These are phyloP conservation scores for Rhizopogon hawkerae DNA, from an alignment of 1,284 basidiomycete genomes.

Conservation along the genomic window DNA sequence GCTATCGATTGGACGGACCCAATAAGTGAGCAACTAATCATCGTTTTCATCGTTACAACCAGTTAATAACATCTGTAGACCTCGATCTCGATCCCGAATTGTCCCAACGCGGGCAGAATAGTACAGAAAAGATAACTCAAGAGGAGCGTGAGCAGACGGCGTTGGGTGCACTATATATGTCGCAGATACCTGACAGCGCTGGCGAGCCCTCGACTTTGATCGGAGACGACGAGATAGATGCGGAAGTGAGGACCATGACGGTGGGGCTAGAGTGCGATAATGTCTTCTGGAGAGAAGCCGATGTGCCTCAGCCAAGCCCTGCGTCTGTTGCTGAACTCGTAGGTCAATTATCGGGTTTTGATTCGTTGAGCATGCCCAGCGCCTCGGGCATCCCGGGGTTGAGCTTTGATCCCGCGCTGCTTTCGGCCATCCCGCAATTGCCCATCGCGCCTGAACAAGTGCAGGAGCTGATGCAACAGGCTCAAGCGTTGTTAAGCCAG, in stretches of 20 bases:
- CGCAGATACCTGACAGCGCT: slow-evolving; percentile 70
- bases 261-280: slow-evolving; percentile 59
- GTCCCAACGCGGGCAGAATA: slow-evolving; percentile 50
- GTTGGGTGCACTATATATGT: slow-evolving; percentile 64
- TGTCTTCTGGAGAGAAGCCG: slow-evolving; percentile 47
- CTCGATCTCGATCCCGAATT: slow-evolving; percentile 53
- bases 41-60: slow-evolving; percentile 14
- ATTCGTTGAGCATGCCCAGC: slow-evolving; percentile 18
- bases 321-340: slow-evolving; percentile 61
- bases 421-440: slow-evolving; percentile 33
- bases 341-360: slow-evolving; percentile 46
- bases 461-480: slow-evolving; percentile 53
- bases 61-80: slow-evolving; percentile 33
- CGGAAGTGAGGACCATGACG: slow-evolving; percentile 53
- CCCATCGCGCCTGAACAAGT: slow-evolving; percentile 44
- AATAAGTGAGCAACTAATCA: slow-evolving; percentile 41
- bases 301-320: slow-evolving; percentile 26
- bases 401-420: slow-evolving; percentile 29
- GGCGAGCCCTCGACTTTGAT: slow-evolving; percentile 55
- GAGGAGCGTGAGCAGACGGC: slow-evolving; percentile 72
- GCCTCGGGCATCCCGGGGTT: slow-evolving; percentile 14
- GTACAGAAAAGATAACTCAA: slow-evolving; percentile 57
- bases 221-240: slow-evolving; percentile 61
- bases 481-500: slow-evolving; percentile 27
- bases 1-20: slow-evolving; percentile 76